Conservation (phyloP, 2,329 filamentous ascomycete genomes). For the Xylariaceae sp. region DNA sequence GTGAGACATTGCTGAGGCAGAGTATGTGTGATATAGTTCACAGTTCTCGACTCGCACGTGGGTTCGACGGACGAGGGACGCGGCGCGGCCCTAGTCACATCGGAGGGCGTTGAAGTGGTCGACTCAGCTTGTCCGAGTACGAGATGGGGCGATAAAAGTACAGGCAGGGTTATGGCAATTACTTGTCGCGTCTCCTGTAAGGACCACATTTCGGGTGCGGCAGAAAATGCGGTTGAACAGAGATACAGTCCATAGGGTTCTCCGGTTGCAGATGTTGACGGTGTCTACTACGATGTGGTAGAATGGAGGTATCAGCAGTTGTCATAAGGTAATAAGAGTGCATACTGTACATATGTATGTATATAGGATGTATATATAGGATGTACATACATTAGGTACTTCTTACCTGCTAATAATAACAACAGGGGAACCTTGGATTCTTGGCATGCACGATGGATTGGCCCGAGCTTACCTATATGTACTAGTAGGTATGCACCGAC, state of each 20-base stretch:
- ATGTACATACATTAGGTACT: too few species aligned
- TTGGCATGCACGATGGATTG: too few species aligned
- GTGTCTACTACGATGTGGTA: background rate
- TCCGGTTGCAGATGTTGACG: background rate
- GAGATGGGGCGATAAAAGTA: slow-evolving; percentile 15
- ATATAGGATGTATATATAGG: too few species aligned
- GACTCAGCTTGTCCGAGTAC: slow-evolving; percentile 24
- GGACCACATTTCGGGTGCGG: slow-evolving; percentile 31
- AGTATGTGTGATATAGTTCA: slow-evolving; percentile 81
- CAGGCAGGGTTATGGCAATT: slow-evolving; percentile 19
- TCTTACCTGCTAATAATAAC: too few species aligned
- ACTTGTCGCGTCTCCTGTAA: slow-evolving; percentile 21
- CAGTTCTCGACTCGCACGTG: slow-evolving; percentile 62
- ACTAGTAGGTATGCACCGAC: too few species aligned
- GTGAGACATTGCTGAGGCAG: slow-evolving; percentile 76
- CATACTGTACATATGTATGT: too few species aligned
- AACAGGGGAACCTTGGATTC: too few species aligned
- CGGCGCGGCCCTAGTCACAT: slow-evolving; percentile 23
- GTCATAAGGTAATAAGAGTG: too few species aligned
- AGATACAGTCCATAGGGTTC: slow-evolving; percentile 28
- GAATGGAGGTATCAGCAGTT: background rate
- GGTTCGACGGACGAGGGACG: slow-evolving; percentile 31
- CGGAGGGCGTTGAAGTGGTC: slow-evolving; percentile 18
- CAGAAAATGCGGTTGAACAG: slow-evolving; percentile 14
- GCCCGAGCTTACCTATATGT: too few species aligned